phyloP scores from a whole-genome alignment of 768 basidiomycete genomes.

The Mycena latifolia region DNA sequence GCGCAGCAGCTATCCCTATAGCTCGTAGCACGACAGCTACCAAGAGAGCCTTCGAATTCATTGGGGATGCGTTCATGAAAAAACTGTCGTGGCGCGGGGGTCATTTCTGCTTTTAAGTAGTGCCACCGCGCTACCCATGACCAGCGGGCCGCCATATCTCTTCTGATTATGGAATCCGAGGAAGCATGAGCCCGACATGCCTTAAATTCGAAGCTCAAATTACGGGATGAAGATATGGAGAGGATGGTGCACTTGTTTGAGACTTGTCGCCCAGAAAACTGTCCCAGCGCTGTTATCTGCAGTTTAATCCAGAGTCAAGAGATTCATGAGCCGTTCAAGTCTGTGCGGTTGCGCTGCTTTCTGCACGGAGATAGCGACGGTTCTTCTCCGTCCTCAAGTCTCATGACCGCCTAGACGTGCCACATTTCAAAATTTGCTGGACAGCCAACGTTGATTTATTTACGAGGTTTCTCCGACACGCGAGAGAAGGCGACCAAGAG shows the following conservation, averaged over 20 bases:
- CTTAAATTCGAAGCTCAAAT: too few species aligned
- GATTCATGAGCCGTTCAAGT: too few species aligned
- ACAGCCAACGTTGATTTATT: neutral
- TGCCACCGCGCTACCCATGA: neutral
- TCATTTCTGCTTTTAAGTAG: neutral
- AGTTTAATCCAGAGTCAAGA: too few species aligned
- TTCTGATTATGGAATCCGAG: too few species aligned
- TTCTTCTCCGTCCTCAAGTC: neutral
- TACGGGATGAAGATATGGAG: too few species aligned
- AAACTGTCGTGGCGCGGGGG: neutral
- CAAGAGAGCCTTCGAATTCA: slow-evolving; percentile 3
- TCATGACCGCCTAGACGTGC: neutral
- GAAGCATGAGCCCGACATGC: too few species aligned
- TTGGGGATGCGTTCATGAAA: neutral
- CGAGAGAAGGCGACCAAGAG: neutral
- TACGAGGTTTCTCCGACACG: slow-evolving; percentile 3
- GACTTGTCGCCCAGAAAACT: too few species aligned
- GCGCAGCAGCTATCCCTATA: neutral
- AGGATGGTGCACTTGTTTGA: too few species aligned
- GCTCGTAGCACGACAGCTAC: slow-evolving; percentile 3
- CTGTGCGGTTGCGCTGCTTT: too few species aligned
- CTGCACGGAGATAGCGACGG: too few species aligned
- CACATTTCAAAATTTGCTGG: neutral
- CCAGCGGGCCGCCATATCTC: slow-evolving; percentile 2
- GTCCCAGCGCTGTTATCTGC: too few species aligned